Evolutionary conservation across 371 early-diverging fungal species (phyloP), one percentile per base, ranked within the genome.

Genomic region (Apophysomyces ossiformis): DNA sequence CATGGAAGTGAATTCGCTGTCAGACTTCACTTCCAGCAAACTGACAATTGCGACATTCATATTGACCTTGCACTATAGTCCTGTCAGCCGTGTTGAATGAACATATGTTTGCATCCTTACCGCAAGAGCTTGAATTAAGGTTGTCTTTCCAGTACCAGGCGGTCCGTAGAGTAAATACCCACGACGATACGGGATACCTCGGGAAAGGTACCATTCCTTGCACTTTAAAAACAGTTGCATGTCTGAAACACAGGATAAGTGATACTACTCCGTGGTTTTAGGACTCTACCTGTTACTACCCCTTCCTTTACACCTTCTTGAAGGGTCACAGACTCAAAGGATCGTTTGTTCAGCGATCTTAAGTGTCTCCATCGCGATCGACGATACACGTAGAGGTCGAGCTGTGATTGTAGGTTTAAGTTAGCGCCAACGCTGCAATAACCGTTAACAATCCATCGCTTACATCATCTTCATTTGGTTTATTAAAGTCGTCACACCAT

Each of bases 181-280:
- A 41, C 99, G 87, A 11, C 97, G 88, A 71, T 96, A 97, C 9
- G 98, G 98, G 59, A 97, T 93, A 3, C 96, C 96, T 26, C 95
- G 87, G 54, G 91, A 90, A 3, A 87, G 71, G 65, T 96, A 97
- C 96, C 96, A 96, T 18, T 56, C 57, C n/a, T 75, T 70, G 44
- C 75, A 70, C n/a, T 59, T 50, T 58, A 73, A 68, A 66, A 81
- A 81, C 1, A 60, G 62, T 18, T 66, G 59, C 13, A 81, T 72
- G 45, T 81, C 82, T 66, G 64, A 32, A 7, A 58, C 11, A 21
- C 4, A 12, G 15, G 16, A 7, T 26, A 11, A 57, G 12, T 4
- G 1, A 43, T 43, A 43, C 43, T 15, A 0, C 43, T 43, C 1
- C 4, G 15, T 9, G 9, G 15, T 43, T 43, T 26, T 26, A 26